Percentiles rank a stretch among this genome's conserved stretches.
These are phyloP conservation scores for Spergularia bocconei DNA, from an alignment of 148 eudicot species.

Conservation along the genomic window DNA sequence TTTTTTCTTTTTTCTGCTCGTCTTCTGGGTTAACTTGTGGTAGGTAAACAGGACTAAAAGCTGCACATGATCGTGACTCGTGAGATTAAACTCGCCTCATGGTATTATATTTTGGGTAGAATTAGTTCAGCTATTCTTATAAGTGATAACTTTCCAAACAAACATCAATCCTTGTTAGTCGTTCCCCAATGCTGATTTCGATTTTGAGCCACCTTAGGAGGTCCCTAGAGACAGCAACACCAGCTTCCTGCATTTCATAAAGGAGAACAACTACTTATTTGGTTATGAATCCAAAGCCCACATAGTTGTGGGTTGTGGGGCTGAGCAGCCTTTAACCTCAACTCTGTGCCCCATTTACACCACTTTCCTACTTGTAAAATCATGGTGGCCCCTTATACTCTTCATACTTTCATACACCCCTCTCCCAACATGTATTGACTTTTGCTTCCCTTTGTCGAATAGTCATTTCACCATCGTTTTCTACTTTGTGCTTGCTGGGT, in stretches of 20 bases:
- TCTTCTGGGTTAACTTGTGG: no score
- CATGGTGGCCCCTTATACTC: slow-evolving; percentile 19
- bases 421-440: slow-evolving; percentile 22
- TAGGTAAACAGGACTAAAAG: no score
- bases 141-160: neutral
- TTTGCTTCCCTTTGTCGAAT: slow-evolving; percentile 26
- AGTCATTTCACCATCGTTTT: neutral
- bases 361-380: slow-evolving; percentile 26
- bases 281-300: slow-evolving; percentile 12
- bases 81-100: neutral
- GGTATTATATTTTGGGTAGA: neutral
- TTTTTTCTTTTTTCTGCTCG: no score
- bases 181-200: slow-evolving; percentile 9
- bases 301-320: slow-evolving; percentile 32
- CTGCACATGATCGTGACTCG: no score
- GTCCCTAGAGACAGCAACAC: slow-evolving; percentile 28
- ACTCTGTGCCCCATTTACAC: slow-evolving; percentile 24
- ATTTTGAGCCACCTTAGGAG: slow-evolving; percentile 17
- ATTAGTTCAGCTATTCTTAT: slow-evolving; percentile 9
- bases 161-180: slow-evolving; percentile 2
- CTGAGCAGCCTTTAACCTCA: slow-evolving; percentile 14
- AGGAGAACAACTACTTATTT: slow-evolving; percentile 15
- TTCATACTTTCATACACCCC: neutral
- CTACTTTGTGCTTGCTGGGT: neutral
- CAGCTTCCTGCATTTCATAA: slow-evolving; percentile 23